Evolutionary conservation across 164 flowering plant species (phyloP), one percentile per base, ranked within the genome.

Genomic region (Nymphaea colorata): DNA sequence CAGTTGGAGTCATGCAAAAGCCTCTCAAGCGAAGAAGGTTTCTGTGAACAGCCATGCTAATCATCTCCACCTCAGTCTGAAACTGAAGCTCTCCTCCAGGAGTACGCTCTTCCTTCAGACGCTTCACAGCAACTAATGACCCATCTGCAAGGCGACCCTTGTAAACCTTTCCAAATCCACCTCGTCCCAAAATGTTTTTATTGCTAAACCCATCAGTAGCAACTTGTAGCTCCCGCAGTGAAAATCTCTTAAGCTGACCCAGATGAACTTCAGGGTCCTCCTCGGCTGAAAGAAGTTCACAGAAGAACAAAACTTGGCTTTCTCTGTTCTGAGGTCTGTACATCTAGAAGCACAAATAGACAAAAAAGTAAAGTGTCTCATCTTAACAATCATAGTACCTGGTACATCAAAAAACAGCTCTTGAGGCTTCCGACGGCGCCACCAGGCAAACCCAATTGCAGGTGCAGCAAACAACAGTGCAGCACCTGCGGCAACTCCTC

Each of bases 231-330:
- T 82, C 85, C 42, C 81, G 77, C 17, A 82, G 65, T 45, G 82
- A 82, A 62, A 82, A 82, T 66, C 82, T 72, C 68, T 79, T 82
- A 5, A 82, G 82, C 69, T 82, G 85, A 16, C 85, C 85, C 61
- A 82, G 76, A 67, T 78, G 85, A 67, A 82, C 82, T 70, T 81
- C 84, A 2, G 84, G 84, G 71, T 82, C 82, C 74, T 82, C 84
- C 57, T 79, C 85, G 65, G 82, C 85, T 79, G 80, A 61, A 69
- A 67, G 16, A 65, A 53, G 36, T 25, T 25, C 36, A 25, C 36
- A 43, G 61, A 69, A 14, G n/a, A 51, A 66, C 16, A 14, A 43
- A n/a, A 57, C 6, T 25, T 25, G 44, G 53, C 6, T 45, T 67
- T 41, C 16, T 59, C 4, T 47, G 8, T n/a, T 4, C 41, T 66